These are phyloP conservation scores for Globisporangium recalcitrans DNA, from an alignment of 352 stramenopile genomes.

Conservation along the genomic window DNA sequence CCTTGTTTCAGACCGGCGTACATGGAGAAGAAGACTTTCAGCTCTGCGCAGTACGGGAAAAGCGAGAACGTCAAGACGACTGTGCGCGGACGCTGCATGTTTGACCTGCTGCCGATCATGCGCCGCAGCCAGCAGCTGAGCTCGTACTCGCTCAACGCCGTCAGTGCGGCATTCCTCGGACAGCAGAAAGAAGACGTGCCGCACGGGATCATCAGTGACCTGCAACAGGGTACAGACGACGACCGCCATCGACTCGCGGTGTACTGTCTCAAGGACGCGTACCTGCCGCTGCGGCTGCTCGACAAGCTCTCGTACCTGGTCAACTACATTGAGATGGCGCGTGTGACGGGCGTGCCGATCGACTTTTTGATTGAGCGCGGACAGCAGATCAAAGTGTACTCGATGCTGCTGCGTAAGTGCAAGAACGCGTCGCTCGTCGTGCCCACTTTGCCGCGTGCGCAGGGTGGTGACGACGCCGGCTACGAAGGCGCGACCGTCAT, in stretches of 20 bases:
- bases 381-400: constrained; percentile 99
- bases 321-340: constrained; percentile 99
- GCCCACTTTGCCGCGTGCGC: constrained; percentile 91
- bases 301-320: constrained; percentile 98
- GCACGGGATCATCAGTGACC: constrained; percentile 96
- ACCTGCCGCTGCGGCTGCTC: constrained; percentile 95
- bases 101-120: constrained; percentile 99
- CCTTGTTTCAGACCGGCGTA: constrained; percentile 39
- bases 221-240: constrained; percentile 94
- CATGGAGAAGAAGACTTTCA: constrained; percentile 98
- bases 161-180: constrained; percentile 96
- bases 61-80: constrained; percentile 98
- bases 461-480: constrained; percentile 73
- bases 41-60: constrained; percentile 96
- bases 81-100: constrained; percentile 97
- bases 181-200: constrained; percentile 99
- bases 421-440: constrained; percentile 93
- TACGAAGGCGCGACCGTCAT: constrained; percentile 99
- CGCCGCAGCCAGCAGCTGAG: constrained; percentile 98
- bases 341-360: constrained; percentile 97
- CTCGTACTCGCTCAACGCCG: constrained; percentile 98
- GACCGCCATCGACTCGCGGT: constrained; percentile 97
- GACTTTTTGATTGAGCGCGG: constrained; percentile 97
- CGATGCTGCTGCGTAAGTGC: constrained; percentile 98
- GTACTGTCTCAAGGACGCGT: constrained; percentile 99